These are phyloP conservation scores for Didymellaceae sp. DNA, from an alignment of 2,329 filamentous ascomycete species.

Conservation along the genomic window DNA sequence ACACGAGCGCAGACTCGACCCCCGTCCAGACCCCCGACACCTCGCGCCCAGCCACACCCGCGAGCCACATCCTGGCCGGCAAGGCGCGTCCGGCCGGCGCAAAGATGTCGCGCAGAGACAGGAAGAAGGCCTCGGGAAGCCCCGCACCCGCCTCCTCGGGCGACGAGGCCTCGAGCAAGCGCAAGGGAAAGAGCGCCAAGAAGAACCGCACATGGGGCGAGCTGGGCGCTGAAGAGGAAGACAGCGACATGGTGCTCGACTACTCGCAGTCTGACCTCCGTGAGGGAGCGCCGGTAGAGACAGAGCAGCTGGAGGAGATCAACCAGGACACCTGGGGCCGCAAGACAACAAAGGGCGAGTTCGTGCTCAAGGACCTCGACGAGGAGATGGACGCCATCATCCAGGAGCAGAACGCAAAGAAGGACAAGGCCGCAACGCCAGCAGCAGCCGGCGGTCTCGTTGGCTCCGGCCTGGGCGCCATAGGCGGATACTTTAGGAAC, in stretches of 20 bases:
- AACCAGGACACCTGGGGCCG: slow-evolving; percentile 84
- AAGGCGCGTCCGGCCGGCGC: slow-evolving; percentile 73
- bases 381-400: slow-evolving; percentile 93
- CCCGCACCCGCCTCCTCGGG: slow-evolving; percentile 77
- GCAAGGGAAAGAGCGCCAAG: slow-evolving; percentile 71
- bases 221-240: slow-evolving; percentile 86
- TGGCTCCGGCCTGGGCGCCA: slow-evolving; percentile 78
- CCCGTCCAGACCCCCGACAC: slow-evolving; percentile 74
- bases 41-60: slow-evolving; percentile 80
- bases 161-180: slow-evolving; percentile 71
- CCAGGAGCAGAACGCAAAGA: slow-evolving; percentile 73
- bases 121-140: slow-evolving; percentile 65
- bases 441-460: slow-evolving; percentile 67
- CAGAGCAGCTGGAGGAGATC: slow-evolving; percentile 73
- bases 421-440: slow-evolving; percentile 33
- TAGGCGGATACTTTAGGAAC: slow-evolving; percentile 90
- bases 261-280: slow-evolving; percentile 74
- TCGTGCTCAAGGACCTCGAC: slow-evolving; percentile 89
- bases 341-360: slow-evolving; percentile 85
- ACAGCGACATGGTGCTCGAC: slow-evolving; percentile 79
- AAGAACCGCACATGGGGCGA: slow-evolving; percentile 92
- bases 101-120: slow-evolving; percentile 80
- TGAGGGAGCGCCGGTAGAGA: slow-evolving; percentile 57
- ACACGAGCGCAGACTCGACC: slow-evolving; percentile 70
- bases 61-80: slow-evolving; percentile 71